Conservation (phyloP, 495 filamentous ascomycete genomes). For the Cercophora samala region DNA sequence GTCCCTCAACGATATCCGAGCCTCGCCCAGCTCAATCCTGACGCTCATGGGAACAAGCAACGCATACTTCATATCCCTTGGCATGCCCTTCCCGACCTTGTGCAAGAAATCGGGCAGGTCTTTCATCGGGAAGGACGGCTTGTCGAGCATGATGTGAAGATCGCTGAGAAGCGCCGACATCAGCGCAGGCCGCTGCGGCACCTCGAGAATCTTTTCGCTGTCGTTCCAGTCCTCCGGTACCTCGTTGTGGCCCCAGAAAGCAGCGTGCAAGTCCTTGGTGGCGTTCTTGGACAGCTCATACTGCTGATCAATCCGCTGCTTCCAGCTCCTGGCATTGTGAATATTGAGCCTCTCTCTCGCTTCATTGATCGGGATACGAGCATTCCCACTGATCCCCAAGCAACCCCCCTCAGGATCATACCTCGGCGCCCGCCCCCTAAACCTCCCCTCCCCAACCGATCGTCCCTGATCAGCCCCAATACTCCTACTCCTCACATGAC, state of each 20-base stretch:
- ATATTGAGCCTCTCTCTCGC: conserved; percentile 71
- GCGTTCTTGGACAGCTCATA: conserved; percentile 64
- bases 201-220: conserved; percentile 77
- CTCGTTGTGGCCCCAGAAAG: conserved; percentile 83
- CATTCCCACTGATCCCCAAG: conserved; percentile 60
- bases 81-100: conserved; percentile 92
- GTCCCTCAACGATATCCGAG: conserved; percentile 76
- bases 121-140: conserved; percentile 81
- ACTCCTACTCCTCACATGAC: conserved; percentile 53
- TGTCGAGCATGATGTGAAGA: conserved; percentile 81
- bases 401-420: conserved; percentile 78
- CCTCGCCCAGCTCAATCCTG: conserved; percentile 88
- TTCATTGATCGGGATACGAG: conserved; percentile 66
- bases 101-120: conserved; percentile 81
- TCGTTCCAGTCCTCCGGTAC: conserved; percentile 76
- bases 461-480: conserved; percentile 41
- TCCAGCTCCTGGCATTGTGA: conserved; percentile 89
- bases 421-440: conserved; percentile 39
- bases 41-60: conserved; percentile 87
- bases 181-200: conserved; percentile 81
- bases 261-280: conserved; percentile 72
- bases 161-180: conserved; percentile 81
- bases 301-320: conserved; percentile 78
- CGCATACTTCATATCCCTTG: conserved; percentile 81
- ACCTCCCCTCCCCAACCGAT: conserved; percentile 28